Evolutionary conservation across 768 basidiomycete genomes (phyloP).

Genomic region (Galerina sulciceps): DNA sequence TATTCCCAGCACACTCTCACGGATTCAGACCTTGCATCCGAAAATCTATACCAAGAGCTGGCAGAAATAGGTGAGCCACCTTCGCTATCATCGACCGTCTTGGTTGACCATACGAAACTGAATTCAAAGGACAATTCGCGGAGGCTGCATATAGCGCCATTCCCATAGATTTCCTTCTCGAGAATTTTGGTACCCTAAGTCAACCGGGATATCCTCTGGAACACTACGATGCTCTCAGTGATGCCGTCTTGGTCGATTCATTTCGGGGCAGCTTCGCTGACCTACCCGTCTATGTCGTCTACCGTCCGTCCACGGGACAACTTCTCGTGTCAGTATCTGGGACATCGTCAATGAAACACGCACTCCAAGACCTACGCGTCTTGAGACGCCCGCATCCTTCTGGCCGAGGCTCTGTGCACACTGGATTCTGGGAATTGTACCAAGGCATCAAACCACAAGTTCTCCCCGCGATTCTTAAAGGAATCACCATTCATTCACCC

Average conservation of each 20-base stretch:
- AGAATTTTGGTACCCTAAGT: constrained; percentile 40
- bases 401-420: constrained; percentile 46
- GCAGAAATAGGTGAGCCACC: constrained; percentile 44
- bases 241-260: constrained; percentile 35
- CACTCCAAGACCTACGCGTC: constrained; percentile 49
- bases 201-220: constrained; percentile 54
- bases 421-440: constrained; percentile 60
- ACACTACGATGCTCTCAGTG: constrained; percentile 43
- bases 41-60: constrained; percentile 41
- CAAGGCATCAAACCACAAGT: constrained; percentile 40
- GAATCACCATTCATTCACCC: constrained; percentile 34
- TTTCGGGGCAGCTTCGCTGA: constrained; percentile 47
- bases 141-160: constrained; percentile 52
- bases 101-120: background rate
- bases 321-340: constrained; percentile 59
- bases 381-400: constrained; percentile 43
- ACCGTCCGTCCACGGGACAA: constrained; percentile 46
- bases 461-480: constrained; percentile 41
- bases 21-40: constrained; percentile 40
- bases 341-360: constrained; percentile 46
- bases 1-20: constrained; percentile 48
- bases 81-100: background rate
- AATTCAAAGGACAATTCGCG: constrained; percentile 53
- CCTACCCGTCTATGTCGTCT: constrained; percentile 51
- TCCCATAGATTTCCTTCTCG: constrained; percentile 46